A percentile compares a stretch with the other conserved stretches of the same genome.
Conservation (phyloP, 2,329 filamentous ascomycete species). For the Colletotrichum sansevieriae region DNA sequence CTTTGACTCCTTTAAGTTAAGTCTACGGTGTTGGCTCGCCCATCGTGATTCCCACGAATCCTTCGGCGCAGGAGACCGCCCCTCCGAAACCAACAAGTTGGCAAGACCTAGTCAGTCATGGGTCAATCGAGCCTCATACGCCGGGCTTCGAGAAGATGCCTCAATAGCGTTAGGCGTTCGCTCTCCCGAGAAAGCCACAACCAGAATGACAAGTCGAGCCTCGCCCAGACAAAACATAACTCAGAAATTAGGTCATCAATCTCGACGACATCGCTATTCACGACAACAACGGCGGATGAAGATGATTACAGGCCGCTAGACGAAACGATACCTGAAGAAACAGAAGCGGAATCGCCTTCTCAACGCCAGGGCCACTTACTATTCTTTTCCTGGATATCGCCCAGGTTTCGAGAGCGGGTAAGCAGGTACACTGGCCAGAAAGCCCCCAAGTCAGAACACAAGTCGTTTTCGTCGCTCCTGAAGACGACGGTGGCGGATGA, state of each 20-base stretch:
- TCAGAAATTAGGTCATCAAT: background rate
- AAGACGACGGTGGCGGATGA: no score
- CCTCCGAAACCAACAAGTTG: background rate
- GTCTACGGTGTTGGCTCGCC: conserved; percentile 3
- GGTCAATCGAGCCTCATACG: background rate
- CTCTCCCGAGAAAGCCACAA: background rate
- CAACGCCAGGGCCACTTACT: background rate
- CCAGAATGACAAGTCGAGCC: background rate
- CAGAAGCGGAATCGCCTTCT: background rate
- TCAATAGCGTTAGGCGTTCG: background rate
- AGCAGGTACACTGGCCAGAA: no score
- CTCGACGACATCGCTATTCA: background rate
- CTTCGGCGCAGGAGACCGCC: background rate
- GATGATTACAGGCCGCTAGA: background rate
- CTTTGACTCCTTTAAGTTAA: background rate
- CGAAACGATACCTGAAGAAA: background rate
- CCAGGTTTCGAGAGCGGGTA: no score
- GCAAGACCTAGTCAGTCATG: background rate
- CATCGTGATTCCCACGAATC: background rate
- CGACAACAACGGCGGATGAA: background rate
- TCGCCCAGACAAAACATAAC: background rate
- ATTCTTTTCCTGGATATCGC: no score
- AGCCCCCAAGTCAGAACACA: no score
- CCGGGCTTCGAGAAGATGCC: conserved; percentile 13
- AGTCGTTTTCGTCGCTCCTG: background rate